Percentiles rank a stretch among this genome's conserved stretches.
Evolutionary conservation across 2,329 filamentous ascomycete species (phyloP).

Genomic region (Clonostachys chloroleuca): DNA sequence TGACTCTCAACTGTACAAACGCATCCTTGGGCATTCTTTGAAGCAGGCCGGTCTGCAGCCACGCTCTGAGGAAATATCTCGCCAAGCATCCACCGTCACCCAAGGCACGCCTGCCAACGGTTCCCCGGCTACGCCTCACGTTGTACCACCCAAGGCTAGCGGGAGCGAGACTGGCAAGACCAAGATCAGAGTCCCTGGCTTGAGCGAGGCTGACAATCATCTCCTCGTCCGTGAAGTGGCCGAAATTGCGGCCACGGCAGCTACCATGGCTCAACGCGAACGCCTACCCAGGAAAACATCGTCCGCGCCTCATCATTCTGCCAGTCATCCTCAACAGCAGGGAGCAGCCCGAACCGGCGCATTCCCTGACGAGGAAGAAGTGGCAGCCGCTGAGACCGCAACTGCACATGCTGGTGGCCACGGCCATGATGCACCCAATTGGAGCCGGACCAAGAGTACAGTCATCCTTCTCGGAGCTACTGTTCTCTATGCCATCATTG

Average conservation of each 20-base stretch:
- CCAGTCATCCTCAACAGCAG: not conserved
- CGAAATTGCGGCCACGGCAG: conserved; percentile 89
- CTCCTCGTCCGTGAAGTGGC: conserved; percentile 80
- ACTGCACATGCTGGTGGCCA: conserved; percentile 26
- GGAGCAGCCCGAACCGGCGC: conserved; percentile 24
- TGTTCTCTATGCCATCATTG: conserved; percentile 90
- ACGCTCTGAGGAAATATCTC: conserved; percentile 40
- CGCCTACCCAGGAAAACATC: conserved; percentile 34
- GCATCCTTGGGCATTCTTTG: conserved; percentile 85
- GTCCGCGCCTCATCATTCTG: not conserved
- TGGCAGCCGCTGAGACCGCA: conserved; percentile 20
- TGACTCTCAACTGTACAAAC: conserved; percentile 86
- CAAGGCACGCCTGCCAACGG: conserved; percentile 31
- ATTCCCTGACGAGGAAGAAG: conserved; percentile 29
- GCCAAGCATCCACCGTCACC: conserved; percentile 26
- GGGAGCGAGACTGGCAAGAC: conserved; percentile 31
- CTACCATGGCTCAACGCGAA: conserved; percentile 81
- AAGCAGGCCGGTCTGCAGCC: conserved; percentile 71
- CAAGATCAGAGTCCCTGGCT: conserved; percentile 56
- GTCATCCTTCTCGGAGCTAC: conserved; percentile 87
- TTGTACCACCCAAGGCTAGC: conserved; percentile 68
- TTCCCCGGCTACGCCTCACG: conserved; percentile 53
- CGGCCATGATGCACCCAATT: conserved; percentile 97
- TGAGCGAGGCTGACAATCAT: conserved; percentile 79
- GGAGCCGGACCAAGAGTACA: conserved; percentile 87